These are phyloP conservation scores for Mimosa bimucronata DNA, from an alignment of 306 rosid genomes.

Conservation along the genomic window DNA sequence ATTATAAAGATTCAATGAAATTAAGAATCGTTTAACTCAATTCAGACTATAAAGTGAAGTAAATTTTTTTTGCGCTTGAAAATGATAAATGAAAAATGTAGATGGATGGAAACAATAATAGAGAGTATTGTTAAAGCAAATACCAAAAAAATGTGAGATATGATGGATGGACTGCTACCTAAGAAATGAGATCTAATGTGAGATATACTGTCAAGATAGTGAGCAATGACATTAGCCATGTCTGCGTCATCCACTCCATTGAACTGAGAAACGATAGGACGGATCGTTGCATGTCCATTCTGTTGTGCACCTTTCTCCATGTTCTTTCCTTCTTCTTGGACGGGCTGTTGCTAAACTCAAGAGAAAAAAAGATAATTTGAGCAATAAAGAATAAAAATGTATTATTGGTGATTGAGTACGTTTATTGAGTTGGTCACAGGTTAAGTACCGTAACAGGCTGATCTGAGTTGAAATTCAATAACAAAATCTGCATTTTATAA, in stretches of 20 bases:
- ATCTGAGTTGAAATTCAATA: background rate
- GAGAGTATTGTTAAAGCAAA: background rate
- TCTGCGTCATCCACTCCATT: background rate
- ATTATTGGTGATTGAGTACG: too few species aligned
- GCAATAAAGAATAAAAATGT: too few species aligned
- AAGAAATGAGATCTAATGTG: background rate
- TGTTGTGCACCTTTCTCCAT: background rate
- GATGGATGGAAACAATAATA: background rate
- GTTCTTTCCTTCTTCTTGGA: background rate
- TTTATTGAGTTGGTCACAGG: too few species aligned
- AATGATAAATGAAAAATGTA: background rate
- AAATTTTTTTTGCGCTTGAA: background rate
- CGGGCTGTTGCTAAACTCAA: too few species aligned
- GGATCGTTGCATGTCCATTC: background rate
- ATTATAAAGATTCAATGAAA: background rate
- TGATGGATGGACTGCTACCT: background rate
- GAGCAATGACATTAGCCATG: background rate
- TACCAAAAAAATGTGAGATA: background rate
- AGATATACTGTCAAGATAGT: background rate
- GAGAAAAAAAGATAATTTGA: too few species aligned
- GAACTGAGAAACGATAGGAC: background rate
- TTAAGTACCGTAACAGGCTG: too few species aligned
- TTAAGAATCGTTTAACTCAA: background rate
- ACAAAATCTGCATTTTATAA: background rate
- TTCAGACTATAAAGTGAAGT: too few species aligned